Conservation (phyloP, 129 eudicot genomes). For the Pulicaria dysenterica region DNA sequence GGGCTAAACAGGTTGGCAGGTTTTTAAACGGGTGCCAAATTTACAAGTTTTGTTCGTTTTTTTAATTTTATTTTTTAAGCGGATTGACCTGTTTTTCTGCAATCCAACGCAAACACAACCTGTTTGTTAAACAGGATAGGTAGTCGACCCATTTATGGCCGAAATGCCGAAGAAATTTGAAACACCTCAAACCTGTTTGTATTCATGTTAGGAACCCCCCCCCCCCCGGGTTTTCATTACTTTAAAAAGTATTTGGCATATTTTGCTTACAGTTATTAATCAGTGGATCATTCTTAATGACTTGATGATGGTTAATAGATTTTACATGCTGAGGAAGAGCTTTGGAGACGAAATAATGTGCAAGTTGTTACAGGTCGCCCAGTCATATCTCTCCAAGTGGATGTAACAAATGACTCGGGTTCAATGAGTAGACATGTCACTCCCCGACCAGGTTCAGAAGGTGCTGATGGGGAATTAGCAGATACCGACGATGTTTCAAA, state of each 20-base stretch:
- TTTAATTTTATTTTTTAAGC: too few relatives aligned
- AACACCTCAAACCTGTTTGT: too few relatives aligned
- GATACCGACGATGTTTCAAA: slow-evolving; percentile 61
- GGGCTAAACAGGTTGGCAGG: too few relatives aligned
- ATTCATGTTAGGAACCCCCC: too few relatives aligned
- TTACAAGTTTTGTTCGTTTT: too few relatives aligned
- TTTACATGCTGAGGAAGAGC: slow-evolving; percentile 85
- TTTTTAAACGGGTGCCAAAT: too few relatives aligned
- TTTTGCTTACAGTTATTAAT: slow-evolving; percentile 12
- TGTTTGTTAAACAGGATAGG: too few relatives aligned
- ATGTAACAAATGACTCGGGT: slow-evolving; percentile 72
- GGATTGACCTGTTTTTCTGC: too few relatives aligned
- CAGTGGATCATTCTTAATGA: neutral
- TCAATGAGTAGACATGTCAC: slow-evolving; percentile 67
- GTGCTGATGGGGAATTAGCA: slow-evolving; percentile 59
- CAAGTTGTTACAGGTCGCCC: slow-evolving; percentile 59
- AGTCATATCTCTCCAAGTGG: slow-evolving; percentile 70
- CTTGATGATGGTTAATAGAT: slow-evolving; percentile 50
- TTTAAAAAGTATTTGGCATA: slow-evolving; percentile 10
- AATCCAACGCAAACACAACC: too few relatives aligned
- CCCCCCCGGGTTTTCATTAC: neutral
- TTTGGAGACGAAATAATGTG: slow-evolving; percentile 59
- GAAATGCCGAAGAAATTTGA: too few relatives aligned
- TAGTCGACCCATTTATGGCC: too few relatives aligned
- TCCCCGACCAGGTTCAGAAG: slow-evolving; percentile 74